These are phyloP conservation scores for Dactylis glomerata DNA, from an alignment of 176 grass and related monocot species.

Conservation along the genomic window DNA sequence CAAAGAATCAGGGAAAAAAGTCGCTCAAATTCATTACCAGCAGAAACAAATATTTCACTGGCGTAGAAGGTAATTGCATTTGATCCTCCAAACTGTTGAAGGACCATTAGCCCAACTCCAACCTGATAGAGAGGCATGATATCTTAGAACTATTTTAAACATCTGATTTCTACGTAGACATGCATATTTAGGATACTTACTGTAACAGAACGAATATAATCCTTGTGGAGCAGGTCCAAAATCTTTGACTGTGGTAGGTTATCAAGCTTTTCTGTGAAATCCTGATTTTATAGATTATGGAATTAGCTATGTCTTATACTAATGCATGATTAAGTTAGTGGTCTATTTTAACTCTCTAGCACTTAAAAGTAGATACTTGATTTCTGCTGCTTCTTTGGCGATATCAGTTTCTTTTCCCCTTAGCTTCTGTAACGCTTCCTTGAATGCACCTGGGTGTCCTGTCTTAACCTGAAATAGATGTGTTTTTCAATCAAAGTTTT, in stretches of 20 bases:
- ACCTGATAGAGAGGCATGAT: too few relatives aligned
- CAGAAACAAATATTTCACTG: conserved; percentile 88
- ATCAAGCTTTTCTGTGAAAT: conserved; percentile 61
- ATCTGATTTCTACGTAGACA: not conserved
- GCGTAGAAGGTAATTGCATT: conserved; percentile 84
- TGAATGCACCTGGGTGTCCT: conserved; percentile 36
- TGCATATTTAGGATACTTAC: conserved; percentile 38
- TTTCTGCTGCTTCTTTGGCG: conserved; percentile 60
- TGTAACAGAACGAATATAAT: conserved; percentile 57
- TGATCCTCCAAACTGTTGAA: conserved; percentile 85
- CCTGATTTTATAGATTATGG: conserved; percentile 31
- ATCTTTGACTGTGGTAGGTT: conserved; percentile 49
- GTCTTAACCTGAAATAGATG: conserved; percentile 48
- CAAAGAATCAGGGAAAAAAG: not conserved
- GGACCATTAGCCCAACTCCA: conserved; percentile 76
- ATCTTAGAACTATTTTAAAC: not conserved
- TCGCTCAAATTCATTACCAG: conserved; percentile 42
- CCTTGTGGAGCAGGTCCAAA: conserved; percentile 67
- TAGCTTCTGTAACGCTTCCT: conserved; percentile 52
- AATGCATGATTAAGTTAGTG: not conserved
- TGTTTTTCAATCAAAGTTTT: not conserved
- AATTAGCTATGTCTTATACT: conserved; percentile 1
- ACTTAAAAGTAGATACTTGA: conserved; percentile 40
- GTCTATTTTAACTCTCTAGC: not conserved
- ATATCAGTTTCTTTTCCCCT: conserved; percentile 54